Evolutionary conservation across 2,329 filamentous ascomycete genomes (phyloP).

Genomic region (Metarhizium sp.): DNA sequence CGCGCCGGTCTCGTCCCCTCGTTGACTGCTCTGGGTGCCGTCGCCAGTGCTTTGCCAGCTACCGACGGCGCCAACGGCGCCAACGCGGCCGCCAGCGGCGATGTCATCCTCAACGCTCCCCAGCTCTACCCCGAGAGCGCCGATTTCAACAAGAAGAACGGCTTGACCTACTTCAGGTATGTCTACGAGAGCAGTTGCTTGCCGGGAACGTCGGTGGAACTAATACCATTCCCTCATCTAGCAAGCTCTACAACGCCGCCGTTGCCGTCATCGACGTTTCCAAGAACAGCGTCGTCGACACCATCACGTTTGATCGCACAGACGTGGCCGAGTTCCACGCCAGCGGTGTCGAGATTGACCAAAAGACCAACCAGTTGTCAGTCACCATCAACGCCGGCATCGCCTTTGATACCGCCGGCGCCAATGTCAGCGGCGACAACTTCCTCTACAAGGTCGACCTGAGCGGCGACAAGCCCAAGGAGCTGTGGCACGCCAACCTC

Average conservation of each 20-base stretch:
- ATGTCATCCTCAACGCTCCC: no score
- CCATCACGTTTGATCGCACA: not conserved
- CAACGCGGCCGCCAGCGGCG: no score
- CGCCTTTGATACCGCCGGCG: slow-evolving; percentile 24
- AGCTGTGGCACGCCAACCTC: slow-evolving; percentile 16
- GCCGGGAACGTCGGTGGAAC: no score
- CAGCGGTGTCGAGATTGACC: slow-evolving; percentile 20
- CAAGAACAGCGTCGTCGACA: not conserved
- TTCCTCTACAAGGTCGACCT: slow-evolving; percentile 26
- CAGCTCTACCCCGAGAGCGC: no score
- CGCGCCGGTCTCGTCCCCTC: not conserved
- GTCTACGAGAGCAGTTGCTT: no score
- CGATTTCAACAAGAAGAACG: no score
- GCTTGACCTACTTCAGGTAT: no score
- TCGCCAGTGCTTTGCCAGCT: not conserved
- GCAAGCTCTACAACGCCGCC: not conserved
- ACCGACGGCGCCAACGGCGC: no score
- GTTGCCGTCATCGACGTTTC: not conserved
- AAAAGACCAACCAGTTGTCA: slow-evolving; percentile 20
- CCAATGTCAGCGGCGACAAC: slow-evolving; percentile 26
- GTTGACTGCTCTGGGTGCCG: not conserved
- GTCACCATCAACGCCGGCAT: slow-evolving; percentile 25
- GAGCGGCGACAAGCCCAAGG: slow-evolving; percentile 6
- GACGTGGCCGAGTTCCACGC: slow-evolving; percentile 4
- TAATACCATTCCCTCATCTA: not conserved